These are phyloP conservation scores for Diaporthe ampelina DNA, from an alignment of 2,329 filamentous ascomycete genomes.

Conservation along the genomic window DNA sequence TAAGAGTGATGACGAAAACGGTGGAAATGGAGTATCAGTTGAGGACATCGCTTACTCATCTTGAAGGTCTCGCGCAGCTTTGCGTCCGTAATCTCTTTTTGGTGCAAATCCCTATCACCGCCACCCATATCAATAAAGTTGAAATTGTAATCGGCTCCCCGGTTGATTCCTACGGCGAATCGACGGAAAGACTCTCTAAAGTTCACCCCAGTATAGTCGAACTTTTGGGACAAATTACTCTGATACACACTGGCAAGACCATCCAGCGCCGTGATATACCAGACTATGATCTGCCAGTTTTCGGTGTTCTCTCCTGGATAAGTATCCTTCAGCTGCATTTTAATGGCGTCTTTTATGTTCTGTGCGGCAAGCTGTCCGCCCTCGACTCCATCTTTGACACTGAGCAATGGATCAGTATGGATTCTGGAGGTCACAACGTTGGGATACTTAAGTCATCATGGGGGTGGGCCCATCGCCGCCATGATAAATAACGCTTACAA, in stretches of 20 bases:
- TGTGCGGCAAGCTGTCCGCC: neutral
- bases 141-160: neutral
- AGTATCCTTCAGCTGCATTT: neutral
- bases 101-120: neutral
- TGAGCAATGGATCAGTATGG: neutral
- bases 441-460: too few relatives aligned
- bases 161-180: neutral
- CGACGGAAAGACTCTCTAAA: neutral
- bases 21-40: neutral
- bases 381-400: neutral
- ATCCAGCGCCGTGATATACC: neutral
- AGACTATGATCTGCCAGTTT: neutral
- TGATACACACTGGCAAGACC: conserved; percentile 3
- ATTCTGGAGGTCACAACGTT: too few relatives aligned
- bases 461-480: too few relatives aligned
- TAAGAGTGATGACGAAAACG: neutral
- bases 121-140: neutral
- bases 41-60: neutral
- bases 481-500: neutral
- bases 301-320: neutral
- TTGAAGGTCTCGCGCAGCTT: conserved; percentile 9
- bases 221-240: neutral
- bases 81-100: neutral
- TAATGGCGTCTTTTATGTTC: neutral
- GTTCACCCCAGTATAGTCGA: neutral